Base-by-base conservation (phyloP, 1,284 basidiomycete species). In the Inonotus obliquus region DNA sequence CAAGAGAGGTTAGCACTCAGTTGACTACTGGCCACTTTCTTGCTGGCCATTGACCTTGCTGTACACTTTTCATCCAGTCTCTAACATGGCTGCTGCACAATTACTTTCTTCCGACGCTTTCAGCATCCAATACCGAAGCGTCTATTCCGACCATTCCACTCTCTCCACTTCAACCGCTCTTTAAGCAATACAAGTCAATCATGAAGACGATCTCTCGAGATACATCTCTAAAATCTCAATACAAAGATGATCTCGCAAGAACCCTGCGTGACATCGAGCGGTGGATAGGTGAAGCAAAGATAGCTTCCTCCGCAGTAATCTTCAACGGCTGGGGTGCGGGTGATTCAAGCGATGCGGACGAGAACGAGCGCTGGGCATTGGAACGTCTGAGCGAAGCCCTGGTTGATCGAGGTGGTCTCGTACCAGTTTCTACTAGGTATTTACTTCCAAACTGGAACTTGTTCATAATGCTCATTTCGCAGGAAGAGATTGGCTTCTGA, bases 371-470 rank as follows among this genome's bases (percentile, higher is more conserved):
- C 32, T 86, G 83, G 83, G 86, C 85, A 4, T 71, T 92, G 51
- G 88, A 91, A 48, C 72, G 77, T n/a, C 72, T 95, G 0, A 86
- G 83, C 62, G 85, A 86, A 53, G 79, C 70, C 4, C 77, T 90
- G 53, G 69, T 87, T 58, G 83, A 80, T 63, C 84, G 79, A 69
- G 91, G 84, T 14, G 82, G 78, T 7, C 74, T 96, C 4, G 86
- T 96, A 2, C 92, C 94, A 2, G 68, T 89, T 1, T 89, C 91
- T 0, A 88, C 86, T 73, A 92, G 86, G 94, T 93, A 64, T 66
- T 51, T 49, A 38, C 45, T 10, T 29, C 60, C 19, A 21, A 13
- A 44, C 27, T 47, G 32, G n/a, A 54, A 11, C 48, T 67, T 57
- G 21, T 7, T 69, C 54, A 44, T 54, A 54, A 14, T 27, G 10